These are phyloP conservation scores for Fusarium pseudonygamai DNA, from an alignment of 2,329 filamentous ascomycete species.

Conservation along the genomic window DNA sequence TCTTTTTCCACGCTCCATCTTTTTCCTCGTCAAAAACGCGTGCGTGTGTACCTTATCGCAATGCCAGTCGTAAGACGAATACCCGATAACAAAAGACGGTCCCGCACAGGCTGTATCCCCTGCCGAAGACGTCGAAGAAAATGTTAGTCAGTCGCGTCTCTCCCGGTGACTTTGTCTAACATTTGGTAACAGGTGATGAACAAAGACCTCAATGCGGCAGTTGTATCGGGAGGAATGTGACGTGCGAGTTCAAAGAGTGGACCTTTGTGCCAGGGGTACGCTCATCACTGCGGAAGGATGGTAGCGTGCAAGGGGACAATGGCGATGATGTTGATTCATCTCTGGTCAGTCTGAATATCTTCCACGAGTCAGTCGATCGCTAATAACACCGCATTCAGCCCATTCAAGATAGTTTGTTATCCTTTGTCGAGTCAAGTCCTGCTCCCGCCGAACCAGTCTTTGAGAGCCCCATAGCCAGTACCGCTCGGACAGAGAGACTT, in stretches of 20 bases:
- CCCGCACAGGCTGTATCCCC: conserved; percentile 23
- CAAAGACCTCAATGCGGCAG: conserved; percentile 27
- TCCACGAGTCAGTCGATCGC: fast-evolving
- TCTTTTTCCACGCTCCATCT: conserved; percentile 13
- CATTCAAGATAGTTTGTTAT: conserved; percentile 1
- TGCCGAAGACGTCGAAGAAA: conserved; percentile 32
- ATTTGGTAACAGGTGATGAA: conserved; percentile 3
- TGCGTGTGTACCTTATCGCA: neutral
- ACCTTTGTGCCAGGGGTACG: conserved; percentile 20
- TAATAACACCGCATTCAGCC: neutral
- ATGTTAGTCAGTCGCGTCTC: neutral
- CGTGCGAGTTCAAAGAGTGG: conserved; percentile 32
- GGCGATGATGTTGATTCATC: neutral
- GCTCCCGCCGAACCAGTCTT: neutral
- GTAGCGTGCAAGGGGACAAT: neutral
- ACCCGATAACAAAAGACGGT: conserved; percentile 23
- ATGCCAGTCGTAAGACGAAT: conserved; percentile 29
- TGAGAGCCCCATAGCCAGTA: neutral
- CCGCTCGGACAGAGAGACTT: neutral
- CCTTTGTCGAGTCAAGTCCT: conserved; percentile 6
- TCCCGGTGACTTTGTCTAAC: neutral
- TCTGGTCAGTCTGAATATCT: neutral
- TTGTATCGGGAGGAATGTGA: conserved; percentile 22
- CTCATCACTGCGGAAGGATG: conserved; percentile 3
- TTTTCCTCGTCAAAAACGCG: neutral